A percentile compares a stretch with the other conserved stretches of the same genome.
These are phyloP conservation scores for Durusdinium trenchii DNA, from an alignment of 73 alveolate genomes.

Conservation along the genomic window DNA sequence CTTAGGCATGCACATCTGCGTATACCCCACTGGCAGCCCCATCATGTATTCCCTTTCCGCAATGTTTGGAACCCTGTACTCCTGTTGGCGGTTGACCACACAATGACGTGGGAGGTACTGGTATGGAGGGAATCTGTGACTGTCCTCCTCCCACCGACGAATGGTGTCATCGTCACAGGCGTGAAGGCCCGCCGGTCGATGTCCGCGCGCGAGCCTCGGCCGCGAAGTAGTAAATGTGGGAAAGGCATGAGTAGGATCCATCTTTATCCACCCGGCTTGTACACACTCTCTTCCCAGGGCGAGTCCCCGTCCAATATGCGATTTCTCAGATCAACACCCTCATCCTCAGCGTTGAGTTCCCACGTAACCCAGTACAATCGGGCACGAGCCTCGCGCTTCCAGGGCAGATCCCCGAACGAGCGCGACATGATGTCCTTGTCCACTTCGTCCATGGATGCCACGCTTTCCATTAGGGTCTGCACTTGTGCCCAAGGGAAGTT, in stretches of 20 bases:
- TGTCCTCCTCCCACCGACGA: not conserved
- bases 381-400: not conserved
- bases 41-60: not conserved
- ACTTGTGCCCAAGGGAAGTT: not conserved
- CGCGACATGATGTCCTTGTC: not conserved
- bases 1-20: not conserved
- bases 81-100: not conserved
- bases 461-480: not conserved
- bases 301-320: not conserved
- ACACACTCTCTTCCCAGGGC: not conserved
- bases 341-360: no score
- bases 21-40: not conserved
- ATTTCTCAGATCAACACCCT: not conserved
- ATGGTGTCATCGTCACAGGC: not conserved
- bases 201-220: not conserved
- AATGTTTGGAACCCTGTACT: not conserved
- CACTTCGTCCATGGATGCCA: not conserved
- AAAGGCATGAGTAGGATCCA: not conserved
- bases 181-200: not conserved
- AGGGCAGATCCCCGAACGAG: not conserved
- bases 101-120: not conserved
- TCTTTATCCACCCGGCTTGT: not conserved
- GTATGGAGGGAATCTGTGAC: not conserved
- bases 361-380: no score
- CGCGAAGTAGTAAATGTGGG: not conserved